Conservation (phyloP, 495 filamentous ascomycete species). For the Hypoxylon rickii region DNA sequence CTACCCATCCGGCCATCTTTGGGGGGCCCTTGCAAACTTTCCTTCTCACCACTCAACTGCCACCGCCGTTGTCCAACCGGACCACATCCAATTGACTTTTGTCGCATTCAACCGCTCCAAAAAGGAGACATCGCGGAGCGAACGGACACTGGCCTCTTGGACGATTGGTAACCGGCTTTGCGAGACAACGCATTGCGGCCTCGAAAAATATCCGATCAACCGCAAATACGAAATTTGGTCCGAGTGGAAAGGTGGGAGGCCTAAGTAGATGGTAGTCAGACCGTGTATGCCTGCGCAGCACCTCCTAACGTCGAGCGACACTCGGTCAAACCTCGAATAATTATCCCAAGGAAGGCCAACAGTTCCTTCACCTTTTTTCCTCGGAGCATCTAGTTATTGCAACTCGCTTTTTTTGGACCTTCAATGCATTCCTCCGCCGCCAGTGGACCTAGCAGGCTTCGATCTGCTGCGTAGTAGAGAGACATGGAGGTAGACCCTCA, state of each 20-base stretch:
- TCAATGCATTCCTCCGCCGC: slow-evolving; percentile 36
- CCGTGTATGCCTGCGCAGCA: slow-evolving; percentile 15
- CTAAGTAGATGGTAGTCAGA: slow-evolving; percentile 9
- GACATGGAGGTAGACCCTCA: slow-evolving; percentile 36
- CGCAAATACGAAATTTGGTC: slow-evolving; percentile 25
- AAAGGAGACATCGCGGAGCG: slow-evolving; percentile 21
- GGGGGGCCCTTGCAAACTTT: slow-evolving; percentile 29
- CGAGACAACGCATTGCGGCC: slow-evolving; percentile 5
- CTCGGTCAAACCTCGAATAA: neutral
- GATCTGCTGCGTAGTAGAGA: slow-evolving; percentile 40
- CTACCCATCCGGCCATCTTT: too few species aligned
- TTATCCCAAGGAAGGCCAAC: neutral
- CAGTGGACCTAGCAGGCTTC: slow-evolving; percentile 29
- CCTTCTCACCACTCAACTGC: slow-evolving; percentile 29
- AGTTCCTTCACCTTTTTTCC: slow-evolving; percentile 1
- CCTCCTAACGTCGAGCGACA: too few species aligned
- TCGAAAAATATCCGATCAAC: slow-evolving; percentile 21
- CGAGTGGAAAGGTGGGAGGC: neutral
- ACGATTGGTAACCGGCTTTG: slow-evolving; percentile 15
- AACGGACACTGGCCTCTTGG: slow-evolving; percentile 14
- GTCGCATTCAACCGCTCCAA: slow-evolving; percentile 28
- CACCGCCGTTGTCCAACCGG: slow-evolving; percentile 33
- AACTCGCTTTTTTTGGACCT: slow-evolving; percentile 15
- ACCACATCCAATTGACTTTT: slow-evolving; percentile 34
- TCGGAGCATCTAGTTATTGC: slow-evolving; percentile 15